Evolutionary conservation across 2,329 filamentous ascomycete genomes (phyloP).

Genomic region (Penicillium freii): DNA sequence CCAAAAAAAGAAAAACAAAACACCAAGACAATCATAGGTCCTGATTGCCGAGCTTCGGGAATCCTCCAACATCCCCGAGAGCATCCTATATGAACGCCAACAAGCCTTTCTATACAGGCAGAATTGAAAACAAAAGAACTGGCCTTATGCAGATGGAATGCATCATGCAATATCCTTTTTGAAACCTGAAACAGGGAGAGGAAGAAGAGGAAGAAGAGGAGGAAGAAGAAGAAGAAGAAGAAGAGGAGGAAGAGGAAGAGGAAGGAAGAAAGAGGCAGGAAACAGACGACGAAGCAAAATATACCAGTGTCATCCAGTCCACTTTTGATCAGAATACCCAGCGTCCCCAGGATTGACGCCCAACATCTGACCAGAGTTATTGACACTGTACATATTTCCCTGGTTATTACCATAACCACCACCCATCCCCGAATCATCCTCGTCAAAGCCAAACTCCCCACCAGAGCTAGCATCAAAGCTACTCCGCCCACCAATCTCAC

Average conservation of each 20-base stretch:
- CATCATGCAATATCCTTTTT: conserved; percentile 8
- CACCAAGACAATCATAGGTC: not conserved
- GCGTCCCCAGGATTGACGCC: conserved; percentile 28
- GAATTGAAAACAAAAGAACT: not conserved
- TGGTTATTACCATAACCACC: conserved; percentile 35
- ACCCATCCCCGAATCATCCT: conserved; percentile 42
- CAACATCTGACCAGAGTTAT: conserved; percentile 29
- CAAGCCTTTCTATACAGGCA: conserved; percentile 19
- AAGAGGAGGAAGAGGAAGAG: no score
- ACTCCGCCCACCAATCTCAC: conserved; percentile 64
- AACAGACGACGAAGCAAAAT: not conserved
- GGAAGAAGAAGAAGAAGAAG: not conserved
- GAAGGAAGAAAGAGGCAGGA: not conserved
- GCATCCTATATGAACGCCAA: conserved; percentile 26
- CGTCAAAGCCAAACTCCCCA: conserved; percentile 45
- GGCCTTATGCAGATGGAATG: conserved; percentile 1
- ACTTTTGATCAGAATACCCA: conserved; percentile 31
- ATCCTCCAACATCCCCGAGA: conserved; percentile 3
- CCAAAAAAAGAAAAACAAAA: not conserved
- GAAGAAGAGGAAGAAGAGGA: not conserved
- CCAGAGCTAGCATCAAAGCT: conserved; percentile 49
- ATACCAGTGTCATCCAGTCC: conserved; percentile 21
- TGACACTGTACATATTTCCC: conserved; percentile 33
- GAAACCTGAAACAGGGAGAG: not conserved
- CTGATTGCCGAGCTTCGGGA: not conserved